A percentile compares a stretch with the other conserved stretches of the same genome.
Conservation (phyloP, 1,284 basidiomycete genomes). For the Ustilago trichophora region DNA sequence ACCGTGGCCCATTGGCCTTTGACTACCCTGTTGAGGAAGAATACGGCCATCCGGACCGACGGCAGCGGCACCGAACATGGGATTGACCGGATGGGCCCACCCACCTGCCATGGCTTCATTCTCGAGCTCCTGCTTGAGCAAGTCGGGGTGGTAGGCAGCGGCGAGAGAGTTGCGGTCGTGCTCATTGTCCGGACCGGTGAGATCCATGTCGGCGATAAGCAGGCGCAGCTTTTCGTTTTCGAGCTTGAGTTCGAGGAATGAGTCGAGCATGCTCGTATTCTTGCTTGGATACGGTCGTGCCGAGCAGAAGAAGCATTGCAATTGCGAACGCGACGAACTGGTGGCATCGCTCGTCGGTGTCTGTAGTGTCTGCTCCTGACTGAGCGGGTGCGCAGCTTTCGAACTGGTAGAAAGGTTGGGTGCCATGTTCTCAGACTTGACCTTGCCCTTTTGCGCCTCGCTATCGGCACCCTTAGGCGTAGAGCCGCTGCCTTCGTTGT, state of each 20-base stretch:
- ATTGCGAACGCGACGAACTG: conserved; percentile 19
- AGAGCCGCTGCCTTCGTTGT: neutral
- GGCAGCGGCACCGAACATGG: conserved; percentile 36
- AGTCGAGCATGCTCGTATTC: conserved; percentile 60
- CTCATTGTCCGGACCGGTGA: conserved; percentile 31
- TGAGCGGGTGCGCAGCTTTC: conserved; percentile 35
- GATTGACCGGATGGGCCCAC: conserved; percentile 32
- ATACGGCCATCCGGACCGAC: conserved; percentile 32
- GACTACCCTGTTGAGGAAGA: conserved; percentile 5
- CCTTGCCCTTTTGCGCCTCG: conserved; percentile 14
- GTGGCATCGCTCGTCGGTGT: conserved; percentile 37
- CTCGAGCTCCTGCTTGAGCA: conserved; percentile 48
- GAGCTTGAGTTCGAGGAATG: conserved; percentile 62
- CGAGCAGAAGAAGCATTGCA: conserved; percentile 60
- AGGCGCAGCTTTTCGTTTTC: conserved; percentile 60
- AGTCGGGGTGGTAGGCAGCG: conserved; percentile 40
- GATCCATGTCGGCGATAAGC: conserved; percentile 44
- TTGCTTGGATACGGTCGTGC: conserved; percentile 57
- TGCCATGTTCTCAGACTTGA: conserved; percentile 35
- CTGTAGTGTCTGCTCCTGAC: conserved; percentile 36
- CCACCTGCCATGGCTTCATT: conserved; percentile 17
- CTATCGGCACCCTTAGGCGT: conserved; percentile 5
- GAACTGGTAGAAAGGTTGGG: conserved; percentile 14
- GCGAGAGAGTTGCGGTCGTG: conserved; percentile 23
- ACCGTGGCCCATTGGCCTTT: conserved; percentile 9